Evolutionary conservation across 345 rosid species (phyloP), one percentile per base, ranked within the genome.

Genomic region (Linum tenue): DNA sequence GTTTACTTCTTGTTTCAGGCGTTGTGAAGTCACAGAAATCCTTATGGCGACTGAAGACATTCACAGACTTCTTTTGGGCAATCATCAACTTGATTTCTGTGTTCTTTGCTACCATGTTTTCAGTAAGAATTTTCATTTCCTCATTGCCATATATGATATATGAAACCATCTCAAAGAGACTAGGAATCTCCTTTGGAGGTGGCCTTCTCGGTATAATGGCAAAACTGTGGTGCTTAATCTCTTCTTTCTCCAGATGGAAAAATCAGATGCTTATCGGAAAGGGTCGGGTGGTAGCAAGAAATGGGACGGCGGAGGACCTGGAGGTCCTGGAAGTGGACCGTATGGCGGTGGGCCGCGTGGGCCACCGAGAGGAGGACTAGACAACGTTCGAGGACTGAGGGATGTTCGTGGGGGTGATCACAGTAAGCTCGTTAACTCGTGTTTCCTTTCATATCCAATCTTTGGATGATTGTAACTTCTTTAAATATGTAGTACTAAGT

Each of bases 301-400:
- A 77, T 89, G 95, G 90, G 95, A 82, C 73, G 95, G 89, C 41
- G 92, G 31, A 22, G 31, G 92, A 50, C 83, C 87, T 0, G 91
- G 96, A 44, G 96, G 97, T 10, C 86, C 90, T 4, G 96, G 95
- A 36, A 80, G 95, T 10, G 89, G 92, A 69, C 79, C 81, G 10
- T 57, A 80, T 12, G 88, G 92, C 5, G 83, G 82, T 1, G 84
- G 98, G 6, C 89, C 89, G 9, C 83, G 83, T 31, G 84, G 87
- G 42, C 96, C 88, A 15, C 90, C 92, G 12, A 88, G 92, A 0
- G 97, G 95, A 12, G 97, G 95, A 12, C 73, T 86, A 4, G 89
- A 86, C 76, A 92, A 87, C 73, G 95, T 86, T 65, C 73, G 87
- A 57, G 91, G 91, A 48, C 77, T 75, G 6, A 41, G 9, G 5